phyloP scores from a whole-genome alignment of 495 filamentous ascomycete species.

The Tuber melanosporum region DNA sequence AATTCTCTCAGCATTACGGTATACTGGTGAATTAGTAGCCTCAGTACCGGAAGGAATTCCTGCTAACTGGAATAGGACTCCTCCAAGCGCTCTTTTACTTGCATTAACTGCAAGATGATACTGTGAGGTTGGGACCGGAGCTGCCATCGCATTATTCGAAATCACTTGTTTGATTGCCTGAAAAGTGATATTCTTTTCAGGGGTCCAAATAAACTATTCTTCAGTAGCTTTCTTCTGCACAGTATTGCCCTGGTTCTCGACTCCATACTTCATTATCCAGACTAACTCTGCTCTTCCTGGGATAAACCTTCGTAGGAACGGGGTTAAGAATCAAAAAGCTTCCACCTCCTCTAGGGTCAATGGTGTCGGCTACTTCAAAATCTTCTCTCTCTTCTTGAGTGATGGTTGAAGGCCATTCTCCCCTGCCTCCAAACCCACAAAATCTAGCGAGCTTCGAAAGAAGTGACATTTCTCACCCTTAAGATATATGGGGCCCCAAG shows the following conservation, averaged over 20 bases:
- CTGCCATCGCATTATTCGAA: not conserved
- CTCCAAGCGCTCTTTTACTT: not conserved
- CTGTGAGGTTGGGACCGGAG: not conserved
- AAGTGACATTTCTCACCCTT: not conserved
- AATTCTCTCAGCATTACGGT: not conserved
- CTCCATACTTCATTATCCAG: not conserved
- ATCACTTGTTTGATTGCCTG: not conserved
- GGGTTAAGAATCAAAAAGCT: not conserved
- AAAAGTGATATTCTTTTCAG: not conserved
- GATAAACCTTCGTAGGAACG: not conserved
- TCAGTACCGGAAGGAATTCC: not conserved
- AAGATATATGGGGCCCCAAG: not conserved
- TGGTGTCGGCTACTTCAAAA: not conserved
- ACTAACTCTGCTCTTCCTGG: not conserved
- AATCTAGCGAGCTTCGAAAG: not conserved
- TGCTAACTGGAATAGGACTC: constrained; percentile 9
- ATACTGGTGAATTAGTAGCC: not conserved
- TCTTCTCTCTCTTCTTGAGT: not conserved
- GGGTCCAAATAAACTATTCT: not conserved
- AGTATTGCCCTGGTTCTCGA: too few relatives aligned
- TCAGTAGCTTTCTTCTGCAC: not conserved
- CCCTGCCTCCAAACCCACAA: not conserved
- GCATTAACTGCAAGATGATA: constrained; percentile 8
- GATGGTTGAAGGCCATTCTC: not conserved
- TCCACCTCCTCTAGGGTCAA: not conserved